A percentile compares a stretch with the other conserved stretches of the same genome.
phyloP scores from a whole-genome alignment of 2,329 filamentous ascomycete species.

The Aureobasidium melanogenum region DNA sequence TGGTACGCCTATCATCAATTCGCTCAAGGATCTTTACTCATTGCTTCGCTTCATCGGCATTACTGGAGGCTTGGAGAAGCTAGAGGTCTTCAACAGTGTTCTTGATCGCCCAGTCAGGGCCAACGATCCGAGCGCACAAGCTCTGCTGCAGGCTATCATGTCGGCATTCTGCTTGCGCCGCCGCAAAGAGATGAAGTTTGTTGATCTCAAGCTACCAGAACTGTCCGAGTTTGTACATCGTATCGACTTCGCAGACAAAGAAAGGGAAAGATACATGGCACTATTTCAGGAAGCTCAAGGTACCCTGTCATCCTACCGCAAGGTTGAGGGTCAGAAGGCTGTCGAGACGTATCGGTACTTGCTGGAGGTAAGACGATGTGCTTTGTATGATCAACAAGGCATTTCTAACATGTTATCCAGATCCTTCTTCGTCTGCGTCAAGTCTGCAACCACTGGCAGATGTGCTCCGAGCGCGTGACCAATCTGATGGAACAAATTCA shows the following conservation, averaged over 20 bases:
- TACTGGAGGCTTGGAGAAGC: slow-evolving; percentile 63
- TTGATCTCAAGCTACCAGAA: slow-evolving; percentile 69
- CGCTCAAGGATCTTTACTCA: slow-evolving; percentile 70
- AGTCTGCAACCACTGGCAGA: slow-evolving; percentile 80
- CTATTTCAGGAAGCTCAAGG: slow-evolving; percentile 69
- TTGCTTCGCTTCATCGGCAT: slow-evolving; percentile 69
- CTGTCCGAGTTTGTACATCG: slow-evolving; percentile 71
- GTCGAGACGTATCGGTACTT: slow-evolving; percentile 60
- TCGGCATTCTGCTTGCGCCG: slow-evolving; percentile 70
- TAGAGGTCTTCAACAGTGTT: slow-evolving; percentile 64
- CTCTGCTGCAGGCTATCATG: slow-evolving; percentile 68
- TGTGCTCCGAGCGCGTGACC: slow-evolving; percentile 66
- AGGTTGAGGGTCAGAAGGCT: slow-evolving; percentile 22
- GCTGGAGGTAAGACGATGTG: slow-evolving; percentile 44
- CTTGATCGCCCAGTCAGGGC: slow-evolving; percentile 59
- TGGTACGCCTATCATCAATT: slow-evolving; percentile 46
- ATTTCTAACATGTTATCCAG: background rate
- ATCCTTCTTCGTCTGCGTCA: slow-evolving; percentile 75
- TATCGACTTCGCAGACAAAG: slow-evolving; percentile 63
- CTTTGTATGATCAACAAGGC: background rate
- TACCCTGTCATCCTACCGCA: slow-evolving; percentile 52
- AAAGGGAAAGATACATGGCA: slow-evolving; percentile 68
- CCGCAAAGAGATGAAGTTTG: slow-evolving; percentile 80
- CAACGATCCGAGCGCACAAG: slow-evolving; percentile 45
- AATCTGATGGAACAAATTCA: slow-evolving; percentile 64